These are phyloP conservation scores for Diaporthe capsici DNA, from an alignment of 2,329 filamentous ascomycete genomes.

Conservation along the genomic window DNA sequence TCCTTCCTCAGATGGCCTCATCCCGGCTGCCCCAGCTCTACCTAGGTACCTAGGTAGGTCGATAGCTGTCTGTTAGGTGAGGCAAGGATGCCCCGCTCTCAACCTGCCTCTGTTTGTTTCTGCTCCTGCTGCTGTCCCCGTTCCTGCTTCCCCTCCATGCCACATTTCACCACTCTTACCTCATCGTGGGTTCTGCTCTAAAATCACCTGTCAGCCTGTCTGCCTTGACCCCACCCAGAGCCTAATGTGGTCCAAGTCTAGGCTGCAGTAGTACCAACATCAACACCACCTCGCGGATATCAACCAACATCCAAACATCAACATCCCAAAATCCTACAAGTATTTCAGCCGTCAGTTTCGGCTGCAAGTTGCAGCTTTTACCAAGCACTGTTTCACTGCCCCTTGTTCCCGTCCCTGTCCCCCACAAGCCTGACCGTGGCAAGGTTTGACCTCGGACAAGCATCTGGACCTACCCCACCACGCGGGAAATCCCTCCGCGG, in stretches of 20 bases:
- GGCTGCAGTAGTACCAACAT: background rate
- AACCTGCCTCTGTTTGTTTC: conserved; percentile 6
- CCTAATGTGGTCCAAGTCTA: background rate
- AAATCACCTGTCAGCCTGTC: background rate
- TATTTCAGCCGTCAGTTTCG: background rate
- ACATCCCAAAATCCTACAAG: background rate
- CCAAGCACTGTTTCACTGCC: conserved; percentile 18
- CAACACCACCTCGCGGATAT: background rate
- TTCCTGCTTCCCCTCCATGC: background rate
- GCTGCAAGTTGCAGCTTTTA: background rate
- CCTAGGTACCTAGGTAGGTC: background rate
- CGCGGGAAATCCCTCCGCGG: background rate
- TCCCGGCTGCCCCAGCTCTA: background rate
- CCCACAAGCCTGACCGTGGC: conserved; percentile 2
- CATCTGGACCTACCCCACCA: conserved; percentile 1
- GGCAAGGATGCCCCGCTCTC: conserved; percentile 10
- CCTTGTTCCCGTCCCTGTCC: conserved; percentile 7
- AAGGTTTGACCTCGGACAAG: background rate
- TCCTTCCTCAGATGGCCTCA: background rate
- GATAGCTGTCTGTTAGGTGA: background rate
- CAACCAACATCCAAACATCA: background rate
- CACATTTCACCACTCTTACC: conserved; percentile 18
- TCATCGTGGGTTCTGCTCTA: background rate
- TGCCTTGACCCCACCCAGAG: conserved; percentile 5
- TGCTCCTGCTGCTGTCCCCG: background rate